Conservation (phyloP, 2,329 filamentous ascomycete species). For the Phaeosphaeria sp. region DNA sequence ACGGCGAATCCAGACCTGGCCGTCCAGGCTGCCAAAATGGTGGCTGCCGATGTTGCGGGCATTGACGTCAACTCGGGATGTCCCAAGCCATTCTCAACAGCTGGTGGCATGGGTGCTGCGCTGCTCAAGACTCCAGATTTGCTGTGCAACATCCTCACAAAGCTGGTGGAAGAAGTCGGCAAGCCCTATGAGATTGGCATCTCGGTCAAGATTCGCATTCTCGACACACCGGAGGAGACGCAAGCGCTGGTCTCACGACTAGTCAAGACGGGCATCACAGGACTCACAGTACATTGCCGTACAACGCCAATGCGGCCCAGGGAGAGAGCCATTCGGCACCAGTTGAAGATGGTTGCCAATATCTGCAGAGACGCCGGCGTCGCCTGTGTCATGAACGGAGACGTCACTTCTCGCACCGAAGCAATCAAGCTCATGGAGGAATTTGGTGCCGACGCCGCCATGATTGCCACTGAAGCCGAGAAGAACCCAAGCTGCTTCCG, state of each 20-base stretch:
- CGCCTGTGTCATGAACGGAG: conserved; percentile 94
- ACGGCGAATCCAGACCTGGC: conserved; percentile 83
- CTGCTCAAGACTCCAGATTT: conserved; percentile 84
- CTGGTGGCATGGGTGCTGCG: conserved; percentile 93
- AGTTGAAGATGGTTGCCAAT: conserved; percentile 81
- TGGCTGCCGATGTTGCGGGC: conserved; percentile 86
- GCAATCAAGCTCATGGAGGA: conserved; percentile 74
- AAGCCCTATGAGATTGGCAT: conserved; percentile 86
- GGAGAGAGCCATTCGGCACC: conserved; percentile 83
- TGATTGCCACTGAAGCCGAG: conserved; percentile 96
- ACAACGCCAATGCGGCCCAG: conserved; percentile 94
- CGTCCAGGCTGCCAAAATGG: conserved; percentile 81
- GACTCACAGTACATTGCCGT: conserved; percentile 91
- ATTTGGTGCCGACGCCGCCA: conserved; percentile 89
- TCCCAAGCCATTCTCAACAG: conserved; percentile 94
- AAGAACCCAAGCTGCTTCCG: conserved; percentile 90
- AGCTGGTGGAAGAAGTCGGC: conserved; percentile 79
- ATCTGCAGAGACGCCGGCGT: conserved; percentile 86
- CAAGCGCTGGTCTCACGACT: conserved; percentile 78
- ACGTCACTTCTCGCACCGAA: conserved; percentile 78
- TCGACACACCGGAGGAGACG: conserved; percentile 78
- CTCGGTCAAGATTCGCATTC: conserved; percentile 92
- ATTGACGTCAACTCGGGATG: conserved; percentile 99
- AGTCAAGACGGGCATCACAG: conserved; percentile 87
- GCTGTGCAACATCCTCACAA: conserved; percentile 81